Conservation (phyloP, 257 asterid species). For the Solanum acaule region DNA sequence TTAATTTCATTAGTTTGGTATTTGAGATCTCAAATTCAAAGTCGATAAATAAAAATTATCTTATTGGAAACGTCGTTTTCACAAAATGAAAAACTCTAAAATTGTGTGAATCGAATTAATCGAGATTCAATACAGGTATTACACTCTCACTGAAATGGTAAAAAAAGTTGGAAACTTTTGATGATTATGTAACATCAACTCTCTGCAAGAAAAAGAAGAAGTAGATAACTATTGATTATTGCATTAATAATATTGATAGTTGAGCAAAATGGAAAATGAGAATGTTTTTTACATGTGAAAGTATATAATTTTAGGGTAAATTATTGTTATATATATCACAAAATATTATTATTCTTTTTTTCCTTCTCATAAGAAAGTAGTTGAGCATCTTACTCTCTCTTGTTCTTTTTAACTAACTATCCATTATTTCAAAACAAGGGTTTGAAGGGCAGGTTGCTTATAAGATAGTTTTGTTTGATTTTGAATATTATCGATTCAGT, state of each 20-base stretch:
- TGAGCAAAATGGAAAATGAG: background rate
- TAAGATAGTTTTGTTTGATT: background rate
- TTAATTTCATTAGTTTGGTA: background rate
- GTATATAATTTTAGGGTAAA: background rate
- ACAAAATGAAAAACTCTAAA: background rate
- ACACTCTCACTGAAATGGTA: background rate
- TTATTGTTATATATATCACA: background rate
- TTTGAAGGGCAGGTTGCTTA: background rate
- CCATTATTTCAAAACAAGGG: background rate
- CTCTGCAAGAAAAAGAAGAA: background rate
- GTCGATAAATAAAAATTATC: background rate
- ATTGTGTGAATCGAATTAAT: background rate
- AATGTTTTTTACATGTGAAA: background rate
- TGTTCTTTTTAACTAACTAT: background rate
- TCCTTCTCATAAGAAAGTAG: background rate
- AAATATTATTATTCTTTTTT: background rate
- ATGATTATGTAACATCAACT: background rate
- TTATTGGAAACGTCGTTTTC: accelerated
- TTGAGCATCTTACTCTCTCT: background rate
- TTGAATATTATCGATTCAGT: background rate
- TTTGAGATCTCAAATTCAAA: background rate
- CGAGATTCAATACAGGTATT: accelerated
- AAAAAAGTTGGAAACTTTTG: background rate
- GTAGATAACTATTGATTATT: background rate
- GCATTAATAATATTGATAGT: background rate